phyloP scores from a whole-genome alignment of 176 grass and related monocot genomes.

The Lolium multiflorum region DNA sequence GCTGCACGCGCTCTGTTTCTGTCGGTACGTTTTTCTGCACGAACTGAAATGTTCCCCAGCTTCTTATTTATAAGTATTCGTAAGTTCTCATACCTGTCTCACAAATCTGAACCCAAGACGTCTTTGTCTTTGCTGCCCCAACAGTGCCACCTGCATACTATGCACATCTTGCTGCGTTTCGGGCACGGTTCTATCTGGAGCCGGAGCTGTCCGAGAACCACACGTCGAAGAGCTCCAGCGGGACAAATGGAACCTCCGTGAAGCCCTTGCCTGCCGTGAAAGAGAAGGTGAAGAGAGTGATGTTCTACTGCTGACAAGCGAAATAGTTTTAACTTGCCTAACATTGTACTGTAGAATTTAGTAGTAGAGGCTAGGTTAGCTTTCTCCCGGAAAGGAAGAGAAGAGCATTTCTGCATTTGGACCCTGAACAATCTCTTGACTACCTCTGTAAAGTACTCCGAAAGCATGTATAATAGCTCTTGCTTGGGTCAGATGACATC shows the following conservation, averaged over 20 bases:
- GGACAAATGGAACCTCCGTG: slow-evolving; percentile 61
- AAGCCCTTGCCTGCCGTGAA: slow-evolving; percentile 91
- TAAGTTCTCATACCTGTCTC: background rate
- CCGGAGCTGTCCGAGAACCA: slow-evolving; percentile 72
- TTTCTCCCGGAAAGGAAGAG: slow-evolving; percentile 52
- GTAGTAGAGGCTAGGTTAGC: slow-evolving; percentile 53
- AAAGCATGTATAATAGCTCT: slow-evolving; percentile 57
- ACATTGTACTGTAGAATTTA: slow-evolving; percentile 62
- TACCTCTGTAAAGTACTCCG: slow-evolving; percentile 55
- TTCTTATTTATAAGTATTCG: background rate
- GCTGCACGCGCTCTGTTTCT: slow-evolving; percentile 96
- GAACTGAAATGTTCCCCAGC: background rate
- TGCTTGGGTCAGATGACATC: slow-evolving; percentile 36
- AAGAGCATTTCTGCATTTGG: slow-evolving; percentile 44
- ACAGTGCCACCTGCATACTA: slow-evolving; percentile 98
- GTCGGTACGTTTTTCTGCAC: slow-evolving; percentile 66
- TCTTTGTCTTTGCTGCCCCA: slow-evolving; percentile 10
- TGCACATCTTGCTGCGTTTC: slow-evolving; percentile 91
- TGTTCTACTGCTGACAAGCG: slow-evolving; percentile 93
- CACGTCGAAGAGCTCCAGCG: slow-evolving; percentile 54
- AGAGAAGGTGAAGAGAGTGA: slow-evolving; percentile 99
- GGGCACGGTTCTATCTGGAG: slow-evolving; percentile 97
- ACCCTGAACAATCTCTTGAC: slow-evolving; percentile 45
- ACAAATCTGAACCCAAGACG: background rate
- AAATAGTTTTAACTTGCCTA: slow-evolving; percentile 52